Conservation (phyloP, 805 yeast genomes). For the Metschnikowia henanensis region DNA sequence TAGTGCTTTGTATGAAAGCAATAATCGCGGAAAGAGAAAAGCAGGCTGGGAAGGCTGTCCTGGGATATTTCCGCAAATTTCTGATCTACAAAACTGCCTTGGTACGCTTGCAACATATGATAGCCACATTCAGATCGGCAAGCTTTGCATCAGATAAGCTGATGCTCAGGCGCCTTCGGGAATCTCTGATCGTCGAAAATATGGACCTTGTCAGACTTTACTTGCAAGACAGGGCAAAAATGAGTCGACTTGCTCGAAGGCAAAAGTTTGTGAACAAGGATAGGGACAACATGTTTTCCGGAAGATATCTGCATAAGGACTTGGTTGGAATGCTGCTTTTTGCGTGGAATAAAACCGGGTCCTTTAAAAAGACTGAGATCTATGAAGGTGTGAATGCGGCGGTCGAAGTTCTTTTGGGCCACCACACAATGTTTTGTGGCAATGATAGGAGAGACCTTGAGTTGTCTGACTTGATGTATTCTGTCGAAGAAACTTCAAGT, state of each 20-base stretch:
- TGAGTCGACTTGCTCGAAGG: too few species aligned
- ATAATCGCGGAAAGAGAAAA: not conserved
- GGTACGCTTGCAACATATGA: not conserved
- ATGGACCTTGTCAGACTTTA: not conserved
- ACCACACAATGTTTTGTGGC: conserved; percentile 2
- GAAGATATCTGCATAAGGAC: not conserved
- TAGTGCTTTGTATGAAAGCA: conserved; percentile 1
- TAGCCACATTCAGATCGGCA: not conserved
- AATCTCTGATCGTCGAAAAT: not conserved
- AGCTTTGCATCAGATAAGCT: not conserved
- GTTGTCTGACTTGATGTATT: conserved; percentile 1
- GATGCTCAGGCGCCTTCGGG: not conserved
- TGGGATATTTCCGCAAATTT: not conserved
- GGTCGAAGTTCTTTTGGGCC: conserved; percentile 5
- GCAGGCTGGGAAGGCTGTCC: not conserved
- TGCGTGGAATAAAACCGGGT: conserved; percentile 1
- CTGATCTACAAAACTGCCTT: not conserved
- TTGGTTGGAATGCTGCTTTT: conserved; percentile 1
- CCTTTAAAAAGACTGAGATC: not conserved
- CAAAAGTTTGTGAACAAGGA: not conserved
- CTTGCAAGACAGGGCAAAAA: not conserved
- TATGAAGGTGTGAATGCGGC: conserved; percentile 2
- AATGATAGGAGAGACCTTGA: conserved; percentile 1
- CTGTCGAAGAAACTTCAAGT: not conserved
- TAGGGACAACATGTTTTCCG: not conserved